Percentiles rank a stretch among this genome's conserved stretches.
Conservation (phyloP, 805 yeast species). For the Debaryomyces hansenii region DNA sequence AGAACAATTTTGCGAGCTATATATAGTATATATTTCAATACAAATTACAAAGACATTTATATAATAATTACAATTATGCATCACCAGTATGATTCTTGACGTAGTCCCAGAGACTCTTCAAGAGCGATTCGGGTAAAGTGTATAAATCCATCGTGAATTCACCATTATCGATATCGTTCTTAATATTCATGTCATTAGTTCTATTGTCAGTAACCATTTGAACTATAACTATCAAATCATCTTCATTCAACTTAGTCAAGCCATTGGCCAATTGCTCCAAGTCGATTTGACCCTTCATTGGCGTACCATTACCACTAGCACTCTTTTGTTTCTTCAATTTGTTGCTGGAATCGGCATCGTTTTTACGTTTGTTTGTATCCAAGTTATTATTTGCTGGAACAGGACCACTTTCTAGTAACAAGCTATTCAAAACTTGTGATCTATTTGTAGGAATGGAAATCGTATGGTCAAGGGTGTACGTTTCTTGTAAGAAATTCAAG, state of each 20-base stretch:
- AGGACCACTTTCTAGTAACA: conserved; percentile 79
- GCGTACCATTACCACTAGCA: conserved; percentile 33
- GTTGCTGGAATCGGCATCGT: conserved; percentile 21
- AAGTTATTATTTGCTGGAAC: conserved; percentile 48
- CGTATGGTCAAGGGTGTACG: conserved; percentile 74
- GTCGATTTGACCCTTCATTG: conserved; percentile 77
- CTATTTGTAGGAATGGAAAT: conserved; percentile 75
- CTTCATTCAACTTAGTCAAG: conserved; percentile 83
- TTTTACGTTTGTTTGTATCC: conserved; percentile 29
- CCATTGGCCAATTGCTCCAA: conserved; percentile 89
- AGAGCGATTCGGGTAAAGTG: conserved; percentile 86
- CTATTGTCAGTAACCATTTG: conserved; percentile 97
- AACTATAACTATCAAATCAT: conserved; percentile 89
- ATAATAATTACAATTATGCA: conserved; percentile 11
- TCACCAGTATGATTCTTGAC: conserved; percentile 67
- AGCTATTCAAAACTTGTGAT: conserved; percentile 63
- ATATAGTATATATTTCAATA: neutral
- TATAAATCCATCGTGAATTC: conserved; percentile 95
- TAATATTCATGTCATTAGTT: conserved; percentile 92
- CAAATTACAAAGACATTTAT: neutral
- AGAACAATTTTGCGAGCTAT: neutral
- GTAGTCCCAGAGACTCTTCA: conserved; percentile 93
- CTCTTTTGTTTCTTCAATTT: conserved; percentile 56
- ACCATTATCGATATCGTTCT: conserved; percentile 94
- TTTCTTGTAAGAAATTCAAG: conserved; percentile 77